phyloP scores from a whole-genome alignment of 768 basidiomycete species.

The Coprinopsis cinerea region DNA sequence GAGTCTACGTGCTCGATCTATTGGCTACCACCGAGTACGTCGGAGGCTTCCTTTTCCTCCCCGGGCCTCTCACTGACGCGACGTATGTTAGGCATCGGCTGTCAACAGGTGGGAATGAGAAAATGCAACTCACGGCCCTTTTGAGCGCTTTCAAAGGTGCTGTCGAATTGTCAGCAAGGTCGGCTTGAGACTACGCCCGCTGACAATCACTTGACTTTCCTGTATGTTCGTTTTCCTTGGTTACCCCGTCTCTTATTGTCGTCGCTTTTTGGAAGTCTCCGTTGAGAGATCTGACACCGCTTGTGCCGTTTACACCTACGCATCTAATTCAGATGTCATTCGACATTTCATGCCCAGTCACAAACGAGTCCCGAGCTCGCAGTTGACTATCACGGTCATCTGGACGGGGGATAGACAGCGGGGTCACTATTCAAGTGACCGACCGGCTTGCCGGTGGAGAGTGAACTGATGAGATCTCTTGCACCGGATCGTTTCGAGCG shows the following conservation, averaged over 20 bases:
- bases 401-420: too few relatives aligned
- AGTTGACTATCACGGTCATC: too few relatives aligned
- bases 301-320: too few relatives aligned
- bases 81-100: slow-evolving; percentile 82
- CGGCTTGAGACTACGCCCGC: slow-evolving; percentile 11
- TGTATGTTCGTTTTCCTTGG: background rate
- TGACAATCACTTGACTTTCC: background rate
- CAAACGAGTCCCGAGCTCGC: too few relatives aligned
- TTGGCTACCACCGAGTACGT: slow-evolving; percentile 94
- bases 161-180: slow-evolving; percentile 65
- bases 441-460: too few relatives aligned
- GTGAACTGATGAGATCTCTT: background rate
- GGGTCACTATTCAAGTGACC: too few relatives aligned
- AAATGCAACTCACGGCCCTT: slow-evolving; percentile 87
- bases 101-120: slow-evolving; percentile 90
- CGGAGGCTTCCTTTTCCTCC: background rate
- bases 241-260: background rate
- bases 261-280: slow-evolving; percentile 2
- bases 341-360: too few relatives aligned
- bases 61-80: background rate
- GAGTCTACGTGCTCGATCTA: slow-evolving; percentile 88
- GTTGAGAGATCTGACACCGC: background rate
- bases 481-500: background rate
- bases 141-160: slow-evolving; percentile 91
- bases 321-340: too few relatives aligned